Percentiles rank a stretch among this genome's conserved stretches.
These are phyloP conservation scores for Hebeloma cylindrosporum DNA, from an alignment of 768 basidiomycete genomes.

Conservation along the genomic window DNA sequence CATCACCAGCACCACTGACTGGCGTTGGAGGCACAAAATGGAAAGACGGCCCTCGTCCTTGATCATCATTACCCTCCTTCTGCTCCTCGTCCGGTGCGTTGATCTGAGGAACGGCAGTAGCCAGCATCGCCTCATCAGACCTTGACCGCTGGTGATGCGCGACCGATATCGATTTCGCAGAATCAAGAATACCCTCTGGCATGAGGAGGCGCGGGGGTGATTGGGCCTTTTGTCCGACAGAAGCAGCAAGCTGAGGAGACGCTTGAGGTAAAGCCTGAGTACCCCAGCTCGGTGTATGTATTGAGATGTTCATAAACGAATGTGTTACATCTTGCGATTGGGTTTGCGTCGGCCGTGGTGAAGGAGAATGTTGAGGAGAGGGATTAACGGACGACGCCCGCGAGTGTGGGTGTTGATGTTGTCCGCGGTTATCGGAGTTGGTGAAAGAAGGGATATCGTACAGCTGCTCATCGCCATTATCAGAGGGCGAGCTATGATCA, in stretches of 20 bases:
- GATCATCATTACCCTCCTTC: constrained; percentile 18
- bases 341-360: constrained; percentile 20
- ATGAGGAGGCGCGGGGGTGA: constrained; percentile 61
- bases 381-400: constrained; percentile 67
- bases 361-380: constrained; percentile 27
- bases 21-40: constrained; percentile 86
- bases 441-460: constrained; percentile 31
- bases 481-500: constrained; percentile 66
- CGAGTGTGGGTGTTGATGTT: constrained; percentile 32
- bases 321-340: constrained; percentile 41
- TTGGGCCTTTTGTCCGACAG: constrained; percentile 49
- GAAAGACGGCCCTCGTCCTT: constrained; percentile 50
- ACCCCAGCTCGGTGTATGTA: constrained; percentile 64
- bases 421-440: too few species aligned
- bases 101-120: constrained; percentile 31
- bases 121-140: background rate
- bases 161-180: background rate
- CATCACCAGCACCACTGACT: constrained; percentile 58
- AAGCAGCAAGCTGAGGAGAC: constrained; percentile 20
- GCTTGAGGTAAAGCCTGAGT: constrained; percentile 43
- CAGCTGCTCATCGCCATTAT: constrained; percentile 40
- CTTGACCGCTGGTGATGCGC: background rate
- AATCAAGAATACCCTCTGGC: constrained; percentile 40
- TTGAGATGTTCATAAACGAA: constrained; percentile 61
- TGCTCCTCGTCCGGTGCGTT: constrained; percentile 57